Evolutionary conservation across 441 rosid species (phyloP).

Genomic region (Macaranga tanarius): DNA sequence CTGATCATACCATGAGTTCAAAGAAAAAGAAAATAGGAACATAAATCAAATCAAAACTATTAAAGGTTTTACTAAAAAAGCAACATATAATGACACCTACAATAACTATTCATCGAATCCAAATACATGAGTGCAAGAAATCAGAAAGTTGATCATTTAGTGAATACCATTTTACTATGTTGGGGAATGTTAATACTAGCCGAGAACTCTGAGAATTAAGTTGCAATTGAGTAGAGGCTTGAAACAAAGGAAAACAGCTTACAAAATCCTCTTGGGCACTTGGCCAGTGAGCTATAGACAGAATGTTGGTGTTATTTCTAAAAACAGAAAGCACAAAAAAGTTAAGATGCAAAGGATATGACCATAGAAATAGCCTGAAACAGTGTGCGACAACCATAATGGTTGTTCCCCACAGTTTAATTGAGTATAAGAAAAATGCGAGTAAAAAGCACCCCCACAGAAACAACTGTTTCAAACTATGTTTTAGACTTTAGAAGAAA

Average conservation of each 20-base stretch:
- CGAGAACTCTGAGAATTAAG: too few species aligned
- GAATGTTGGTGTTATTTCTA: background rate
- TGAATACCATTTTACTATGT: too few species aligned
- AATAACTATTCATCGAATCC: background rate
- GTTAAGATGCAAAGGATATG: background rate
- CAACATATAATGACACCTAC: background rate
- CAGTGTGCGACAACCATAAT: background rate
- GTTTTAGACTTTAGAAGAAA: background rate
- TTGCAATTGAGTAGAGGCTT: too few species aligned
- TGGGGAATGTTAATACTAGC: too few species aligned
- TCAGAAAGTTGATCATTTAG: too few species aligned
- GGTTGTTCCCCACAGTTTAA: background rate
- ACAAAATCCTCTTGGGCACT: background rate
- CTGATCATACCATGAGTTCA: background rate
- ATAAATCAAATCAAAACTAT: background rate
- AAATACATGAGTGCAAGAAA: too few species aligned
- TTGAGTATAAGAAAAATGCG: background rate
- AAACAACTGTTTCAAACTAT: background rate
- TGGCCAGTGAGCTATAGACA: background rate
- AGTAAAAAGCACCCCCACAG: background rate
- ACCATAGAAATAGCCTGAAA: background rate
- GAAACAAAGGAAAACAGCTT: too few species aligned
- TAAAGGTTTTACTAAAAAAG: background rate
- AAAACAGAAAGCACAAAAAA: background rate
- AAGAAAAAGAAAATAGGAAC: background rate